Evolutionary conservation across 371 early-diverging fungal genomes (phyloP).

Genomic region (Rhizopus sp.): DNA sequence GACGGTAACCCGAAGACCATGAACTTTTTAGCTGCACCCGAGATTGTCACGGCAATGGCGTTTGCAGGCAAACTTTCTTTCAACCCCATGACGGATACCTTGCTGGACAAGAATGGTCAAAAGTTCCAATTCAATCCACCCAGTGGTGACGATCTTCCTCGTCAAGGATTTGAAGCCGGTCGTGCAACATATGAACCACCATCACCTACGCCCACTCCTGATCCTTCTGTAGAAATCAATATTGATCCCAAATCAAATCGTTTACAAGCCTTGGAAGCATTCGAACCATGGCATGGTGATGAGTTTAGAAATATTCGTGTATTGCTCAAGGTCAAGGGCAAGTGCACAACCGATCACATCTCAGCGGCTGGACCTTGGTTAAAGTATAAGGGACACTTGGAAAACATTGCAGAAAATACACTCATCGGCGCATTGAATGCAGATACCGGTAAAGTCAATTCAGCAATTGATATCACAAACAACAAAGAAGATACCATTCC

Average conservation of each 20-base stretch:
- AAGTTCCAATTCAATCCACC: constrained; percentile 84
- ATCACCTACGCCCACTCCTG: constrained; percentile 62
- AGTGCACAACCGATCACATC: constrained; percentile 98
- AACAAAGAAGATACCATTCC: constrained; percentile 81
- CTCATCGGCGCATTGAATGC: constrained; percentile 94
- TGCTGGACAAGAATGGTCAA: constrained; percentile 72
- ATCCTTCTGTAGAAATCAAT: constrained; percentile 56
- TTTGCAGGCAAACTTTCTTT: constrained; percentile 87
- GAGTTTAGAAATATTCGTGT: constrained; percentile 79
- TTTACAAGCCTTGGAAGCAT: constrained; percentile 86
- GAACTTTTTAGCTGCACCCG: constrained; percentile 94
- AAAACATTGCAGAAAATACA: constrained; percentile 96
- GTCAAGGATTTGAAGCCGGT: constrained; percentile 84
- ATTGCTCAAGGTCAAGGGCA: constrained; percentile 92
- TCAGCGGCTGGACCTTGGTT: constrained; percentile 96
- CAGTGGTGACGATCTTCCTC: constrained; percentile 84
- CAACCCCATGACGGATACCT: constrained; percentile 88
- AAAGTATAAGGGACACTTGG: constrained; percentile 96
- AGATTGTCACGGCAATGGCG: constrained; percentile 93
- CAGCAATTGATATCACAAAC: constrained; percentile 72
- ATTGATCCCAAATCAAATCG: constrained; percentile 79
- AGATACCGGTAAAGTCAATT: constrained; percentile 88
- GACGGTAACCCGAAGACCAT: constrained; percentile 94
- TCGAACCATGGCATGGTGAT: constrained; percentile 76
- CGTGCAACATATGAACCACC: constrained; percentile 62